phyloP scores from a whole-genome alignment of 2,329 filamentous ascomycete genomes.

The Paraphaeosphaeria minitans region DNA sequence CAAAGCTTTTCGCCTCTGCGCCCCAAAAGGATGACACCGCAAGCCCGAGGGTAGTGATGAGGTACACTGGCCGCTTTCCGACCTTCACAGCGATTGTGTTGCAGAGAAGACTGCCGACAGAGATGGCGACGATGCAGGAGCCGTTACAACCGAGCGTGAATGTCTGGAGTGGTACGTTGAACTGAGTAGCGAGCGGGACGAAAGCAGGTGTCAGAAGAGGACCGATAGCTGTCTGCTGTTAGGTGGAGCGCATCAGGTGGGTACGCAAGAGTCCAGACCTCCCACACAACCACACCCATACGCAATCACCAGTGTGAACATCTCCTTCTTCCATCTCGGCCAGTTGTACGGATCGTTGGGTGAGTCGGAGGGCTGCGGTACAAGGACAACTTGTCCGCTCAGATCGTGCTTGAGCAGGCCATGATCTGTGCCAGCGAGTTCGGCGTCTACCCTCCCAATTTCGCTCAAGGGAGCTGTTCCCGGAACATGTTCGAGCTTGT shows the following conservation, averaged over 20 bases:
- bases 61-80: conserved; percentile 28
- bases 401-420: conserved; percentile 29
- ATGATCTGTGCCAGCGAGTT: conserved; percentile 22
- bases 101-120: conserved; percentile 25
- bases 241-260: background rate
- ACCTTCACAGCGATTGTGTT: conserved; percentile 31
- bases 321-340: conserved; percentile 40
- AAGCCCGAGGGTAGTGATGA: conserved; percentile 26
- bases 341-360: conserved; percentile 61
- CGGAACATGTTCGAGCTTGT: conserved; percentile 30
- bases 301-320: conserved; percentile 30
- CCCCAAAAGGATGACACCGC: conserved; percentile 30
- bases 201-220: conserved; percentile 31
- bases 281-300: conserved; percentile 32
- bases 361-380: conserved; percentile 58
- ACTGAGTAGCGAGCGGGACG: conserved; percentile 25
- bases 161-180: conserved; percentile 25
- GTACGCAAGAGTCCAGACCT: conserved; percentile 14
- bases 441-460: conserved; percentile 22
- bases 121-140: conserved; percentile 28
- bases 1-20: conserved; percentile 28
- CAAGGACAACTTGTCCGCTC: conserved; percentile 51
- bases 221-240: conserved; percentile 22
- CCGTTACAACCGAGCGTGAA: conserved; percentile 29
- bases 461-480: conserved; percentile 31